Evolutionary conservation across 768 basidiomycete genomes (phyloP), one percentile per base, ranked within the genome.

Genomic region (Russula emetica): DNA sequence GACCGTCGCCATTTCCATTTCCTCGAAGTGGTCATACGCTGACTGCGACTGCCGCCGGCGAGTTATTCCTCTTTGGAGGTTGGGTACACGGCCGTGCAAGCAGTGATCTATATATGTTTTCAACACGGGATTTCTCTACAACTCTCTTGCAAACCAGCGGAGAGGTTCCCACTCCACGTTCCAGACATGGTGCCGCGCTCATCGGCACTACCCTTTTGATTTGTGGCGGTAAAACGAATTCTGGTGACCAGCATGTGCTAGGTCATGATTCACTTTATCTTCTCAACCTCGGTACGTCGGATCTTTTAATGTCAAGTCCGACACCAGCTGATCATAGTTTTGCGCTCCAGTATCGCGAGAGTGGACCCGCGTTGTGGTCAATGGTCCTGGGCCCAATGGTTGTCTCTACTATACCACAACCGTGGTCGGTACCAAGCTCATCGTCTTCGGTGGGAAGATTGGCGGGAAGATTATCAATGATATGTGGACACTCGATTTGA

Each of bases 391-490:
- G 0, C 97, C 97, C 0, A 82, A 82, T 5, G 96, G 96, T 13
- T 82, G 97, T 58, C 98, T 98, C 72, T 97, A 32, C 0, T 96
- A 98, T 75, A 89, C 94, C 2, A 94, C 94, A 16, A 86, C 91
- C 10, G 95, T 99, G 90, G 82, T 83, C 51, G 92, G 88, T 45
- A 90, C 90, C 66, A 89, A 85, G 74, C 97, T 99, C 78, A 91
- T 91, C 73, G 83, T 98, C 32, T 98, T 97, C 71, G 97, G 96
- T 63, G 97, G 97, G n/a, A 96, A 98, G 74, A 91, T 93, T 8
- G 92, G 94, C 67, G 92, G 93, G 36, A 84, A 89, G 70, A 96
- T 97, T 74, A 78, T 96, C 74, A 92, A 94, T 70, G 97, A 99
- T 74, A 74, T 99, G 24, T 96, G 94, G 93, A 83, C 86, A 14